Base-by-base conservation (phyloP, 108 stramenopile species). In the Nitzschia sp. region DNA sequence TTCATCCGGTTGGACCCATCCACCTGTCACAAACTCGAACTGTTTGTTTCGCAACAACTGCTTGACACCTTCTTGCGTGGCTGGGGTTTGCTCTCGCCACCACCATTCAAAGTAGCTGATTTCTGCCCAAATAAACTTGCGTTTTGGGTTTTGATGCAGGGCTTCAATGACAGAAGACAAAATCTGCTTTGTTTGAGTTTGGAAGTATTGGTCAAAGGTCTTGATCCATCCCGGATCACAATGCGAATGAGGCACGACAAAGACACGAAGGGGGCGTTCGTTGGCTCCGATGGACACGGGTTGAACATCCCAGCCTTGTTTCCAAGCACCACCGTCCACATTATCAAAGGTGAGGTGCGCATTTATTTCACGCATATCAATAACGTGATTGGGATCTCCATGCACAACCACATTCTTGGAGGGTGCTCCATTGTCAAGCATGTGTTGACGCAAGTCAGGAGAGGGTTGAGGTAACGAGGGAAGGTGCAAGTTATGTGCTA, bases 201-300 rank as follows among this genome's bases (percentile, higher is more conserved):
- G 85, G 63, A 83, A 86, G 67, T 83, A 86, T 6, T 86, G 77
- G 46, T 86, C 85, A 76, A 86, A 86, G 26, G 85, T 86, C 63
- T 86, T 83, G 73, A 86, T 68, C 85, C 85, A 86, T 24, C 80
- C 85, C 9, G 85, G 85, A 76, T 86, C 85, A 52, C 82, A 83
- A 43, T 86, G 85, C 0, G 82, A 79, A 59, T 86, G 85, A 15
- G 85, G 85, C 21, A 86, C 68, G 29, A 86, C 82, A 58, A 80
- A 83, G 9, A 86, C 64, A 12, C 72, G 53, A 9, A 86, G 51
- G 6, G 84, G 84, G 10, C 62, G 53, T 25, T 38, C 41, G 11
- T 46, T 38, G 10, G 20, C 24, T 10, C 40, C 42, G 22, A 53
- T 19, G 19, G 66, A 57, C 56, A 63, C 57, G 6, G 79, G 81